These are phyloP conservation scores for Tylopilus plumbeoviolaceoides DNA, from an alignment of 768 basidiomycete species.

Conservation along the genomic window DNA sequence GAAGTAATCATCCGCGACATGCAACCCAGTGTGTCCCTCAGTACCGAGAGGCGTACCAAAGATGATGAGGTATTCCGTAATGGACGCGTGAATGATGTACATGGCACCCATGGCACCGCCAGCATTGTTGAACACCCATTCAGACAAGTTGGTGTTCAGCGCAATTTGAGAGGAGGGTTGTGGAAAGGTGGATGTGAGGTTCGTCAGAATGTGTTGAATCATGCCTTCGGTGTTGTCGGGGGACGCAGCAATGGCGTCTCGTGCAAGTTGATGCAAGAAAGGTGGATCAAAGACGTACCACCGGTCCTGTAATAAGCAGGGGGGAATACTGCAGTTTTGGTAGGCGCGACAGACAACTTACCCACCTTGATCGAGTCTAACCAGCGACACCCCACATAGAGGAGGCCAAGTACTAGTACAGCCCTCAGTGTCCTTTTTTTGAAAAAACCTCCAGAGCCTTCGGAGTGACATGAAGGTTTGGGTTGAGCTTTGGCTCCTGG, in stretches of 20 bases:
- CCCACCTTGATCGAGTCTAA: constrained; percentile 64
- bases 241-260: constrained; percentile 64
- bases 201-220: constrained; percentile 75
- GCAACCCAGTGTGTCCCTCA: constrained; percentile 91
- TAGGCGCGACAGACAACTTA: background rate
- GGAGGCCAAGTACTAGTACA: constrained; percentile 20
- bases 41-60: constrained; percentile 96
- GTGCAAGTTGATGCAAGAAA: constrained; percentile 66
- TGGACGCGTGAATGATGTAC: constrained; percentile 95
- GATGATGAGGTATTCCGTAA: constrained; percentile 96
- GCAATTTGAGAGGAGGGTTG: constrained; percentile 48
- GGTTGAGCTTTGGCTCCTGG: background rate
- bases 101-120: constrained; percentile 98
- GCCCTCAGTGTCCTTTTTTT: constrained; percentile 34
- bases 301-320: constrained; percentile 48
- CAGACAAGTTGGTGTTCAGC: constrained; percentile 51
- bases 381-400: constrained; percentile 41
- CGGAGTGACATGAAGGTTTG: background rate
- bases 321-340: background rate
- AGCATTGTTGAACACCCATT: constrained; percentile 97
- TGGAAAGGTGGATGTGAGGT: constrained; percentile 74
- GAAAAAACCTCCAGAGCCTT: constrained; percentile 6
- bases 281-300: constrained; percentile 86
- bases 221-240: constrained; percentile 67
- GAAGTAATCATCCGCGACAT: constrained; percentile 98